Evolutionary conservation across 257 asterid species (phyloP), one percentile per base, ranked within the genome.

Genomic region (Solanum infundibuliforme): DNA sequence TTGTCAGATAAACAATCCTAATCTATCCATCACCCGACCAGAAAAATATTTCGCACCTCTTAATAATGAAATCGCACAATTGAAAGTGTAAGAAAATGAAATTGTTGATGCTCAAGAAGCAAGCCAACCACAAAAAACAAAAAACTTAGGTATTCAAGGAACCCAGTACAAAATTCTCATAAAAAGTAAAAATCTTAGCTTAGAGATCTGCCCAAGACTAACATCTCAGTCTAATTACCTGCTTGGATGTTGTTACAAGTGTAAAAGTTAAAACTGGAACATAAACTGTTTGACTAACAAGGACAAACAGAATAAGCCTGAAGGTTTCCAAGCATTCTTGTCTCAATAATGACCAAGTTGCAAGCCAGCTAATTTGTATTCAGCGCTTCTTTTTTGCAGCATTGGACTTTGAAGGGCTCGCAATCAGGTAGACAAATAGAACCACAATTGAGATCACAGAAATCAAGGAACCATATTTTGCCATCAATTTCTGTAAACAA

Each of bases 391-490:
- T 96, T 95, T 92, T 72, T 32, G 77, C 77, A 71, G 77, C 77
- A 7, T 31, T 71, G 23, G 97, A 93, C 89, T 94, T 95, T 72
- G 98, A 95, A 85, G 98, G 98, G 84, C 93, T 93, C 41, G 95
- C 92, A 14, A 97, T 72, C 90, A 93, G 85, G 92, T 89, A 90
- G 20, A 93, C 29, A 60, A 93, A 93, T 93, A 94, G 76, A 43
- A 92, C 92, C 73, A 97, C 98, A 9, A 95, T 43, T 38, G 98
- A 88, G 84, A 93, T 58, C 85, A 95, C 98, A 38, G 99, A 95
- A 87, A 92, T 90, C 87, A 97, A 93, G 77, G 98, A 91, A 58
- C 99, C 99, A 32, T 97, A 97, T 91, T 95, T 95, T 72, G 95
- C 97, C 93, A 95, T 87, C 68, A 93, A 86, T 87, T 92, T 93